These are phyloP conservation scores for Scheffersomyces ergatensis DNA, from an alignment of 805 yeast genomes.

Conservation along the genomic window DNA sequence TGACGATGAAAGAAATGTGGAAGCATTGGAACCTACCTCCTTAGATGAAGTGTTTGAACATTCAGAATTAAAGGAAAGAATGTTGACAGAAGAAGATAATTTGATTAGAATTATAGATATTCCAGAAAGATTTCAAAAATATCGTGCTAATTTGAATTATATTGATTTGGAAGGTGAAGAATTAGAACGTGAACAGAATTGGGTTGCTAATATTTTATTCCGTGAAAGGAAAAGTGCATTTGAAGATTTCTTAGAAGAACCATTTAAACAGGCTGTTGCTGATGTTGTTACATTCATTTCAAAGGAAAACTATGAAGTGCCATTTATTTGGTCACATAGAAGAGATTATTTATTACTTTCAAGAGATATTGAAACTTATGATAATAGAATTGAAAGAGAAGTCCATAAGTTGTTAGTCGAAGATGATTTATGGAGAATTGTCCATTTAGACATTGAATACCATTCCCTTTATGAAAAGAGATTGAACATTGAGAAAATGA, in stretches of 20 bases:
- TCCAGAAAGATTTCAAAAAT: conserved; percentile 88
- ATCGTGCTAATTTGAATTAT: conserved; percentile 64
- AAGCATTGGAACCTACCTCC: conserved; percentile 56
- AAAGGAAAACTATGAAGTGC: conserved; percentile 83
- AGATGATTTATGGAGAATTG: conserved; percentile 91
- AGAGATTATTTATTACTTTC: conserved; percentile 78
- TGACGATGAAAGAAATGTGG: conserved; percentile 53
- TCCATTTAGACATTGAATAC: conserved; percentile 81
- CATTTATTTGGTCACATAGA: conserved; percentile 93
- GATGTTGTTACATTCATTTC: conserved; percentile 70
- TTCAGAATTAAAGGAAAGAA: conserved; percentile 83
- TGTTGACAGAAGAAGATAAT: conserved; percentile 92
- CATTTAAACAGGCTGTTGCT: conserved; percentile 68
- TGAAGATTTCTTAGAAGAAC: conserved; percentile 37
- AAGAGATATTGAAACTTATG: conserved; percentile 40
- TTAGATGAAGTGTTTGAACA: conserved; percentile 92
- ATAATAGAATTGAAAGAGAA: conserved; percentile 28
- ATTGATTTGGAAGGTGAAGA: conserved; percentile 71
- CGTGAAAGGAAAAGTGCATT: conserved; percentile 52
- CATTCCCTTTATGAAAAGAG: conserved; percentile 81
- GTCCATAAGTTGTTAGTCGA: conserved; percentile 60
- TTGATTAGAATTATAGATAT: conserved; percentile 79
- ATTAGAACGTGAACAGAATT: conserved; percentile 66
- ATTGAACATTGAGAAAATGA: conserved; percentile 56
- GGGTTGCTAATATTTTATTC: conserved; percentile 71